Evolutionary conservation across 2,329 filamentous ascomycete species (phyloP).

Genomic region (Penicillium freii): DNA sequence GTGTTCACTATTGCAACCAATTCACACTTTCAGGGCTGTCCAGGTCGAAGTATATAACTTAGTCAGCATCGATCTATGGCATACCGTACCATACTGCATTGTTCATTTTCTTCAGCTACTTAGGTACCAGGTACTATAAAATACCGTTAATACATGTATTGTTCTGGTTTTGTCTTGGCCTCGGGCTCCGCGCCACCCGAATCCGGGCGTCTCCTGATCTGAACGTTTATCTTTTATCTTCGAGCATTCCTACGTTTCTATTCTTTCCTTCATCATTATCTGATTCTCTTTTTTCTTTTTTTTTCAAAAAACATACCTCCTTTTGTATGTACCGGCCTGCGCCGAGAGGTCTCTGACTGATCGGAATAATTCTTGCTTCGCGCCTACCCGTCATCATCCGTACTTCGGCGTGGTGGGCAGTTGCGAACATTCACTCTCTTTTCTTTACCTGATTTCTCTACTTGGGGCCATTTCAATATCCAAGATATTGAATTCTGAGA

Average conservation of each 20-base stretch:
- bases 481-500: neutral
- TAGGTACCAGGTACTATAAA: neutral
- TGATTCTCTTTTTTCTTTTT: neutral
- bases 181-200: slow-evolving; percentile 14
- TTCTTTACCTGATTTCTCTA: neutral
- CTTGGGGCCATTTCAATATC: neutral
- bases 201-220: slow-evolving; percentile 12
- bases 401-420: slow-evolving; percentile 3
- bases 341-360: neutral
- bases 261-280: slow-evolving; percentile 6
- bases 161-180: neutral
- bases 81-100: slow-evolving; percentile 6
- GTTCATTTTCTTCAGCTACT: accelerated
- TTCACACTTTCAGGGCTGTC: slow-evolving; percentile 3
- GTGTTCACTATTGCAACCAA: neutral
- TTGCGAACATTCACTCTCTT: slow-evolving; percentile 5
- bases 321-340: neutral
- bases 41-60: neutral
- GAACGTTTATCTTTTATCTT: slow-evolving; percentile 10
- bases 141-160: neutral
- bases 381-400: slow-evolving; percentile 11
- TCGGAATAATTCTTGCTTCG: neutral
- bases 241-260: neutral
- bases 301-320: neutral
- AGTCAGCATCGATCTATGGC: neutral